Conservation (phyloP, 495 filamentous ascomycete species). For the Penicillium lividum region DNA sequence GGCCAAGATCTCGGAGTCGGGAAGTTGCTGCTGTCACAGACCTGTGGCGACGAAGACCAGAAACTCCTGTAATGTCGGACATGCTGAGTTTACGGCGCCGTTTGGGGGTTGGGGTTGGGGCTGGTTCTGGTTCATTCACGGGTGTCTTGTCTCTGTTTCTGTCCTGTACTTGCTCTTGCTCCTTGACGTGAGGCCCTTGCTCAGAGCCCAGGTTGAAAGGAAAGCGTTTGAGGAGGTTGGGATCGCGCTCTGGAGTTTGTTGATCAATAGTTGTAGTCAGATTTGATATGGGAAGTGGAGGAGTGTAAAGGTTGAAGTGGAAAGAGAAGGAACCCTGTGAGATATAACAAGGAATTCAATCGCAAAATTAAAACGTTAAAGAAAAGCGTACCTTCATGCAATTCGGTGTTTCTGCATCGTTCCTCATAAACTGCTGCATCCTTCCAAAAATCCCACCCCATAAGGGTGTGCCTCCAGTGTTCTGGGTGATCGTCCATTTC, state of each 20-base stretch:
- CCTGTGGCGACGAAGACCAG: constrained; percentile 8
- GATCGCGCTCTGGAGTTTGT: constrained; percentile 4
- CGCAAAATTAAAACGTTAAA: not conserved
- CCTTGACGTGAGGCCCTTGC: constrained; percentile 4
- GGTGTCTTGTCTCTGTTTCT: not conserved
- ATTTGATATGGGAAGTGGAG: not conserved
- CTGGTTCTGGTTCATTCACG: not conserved
- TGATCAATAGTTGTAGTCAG: not conserved
- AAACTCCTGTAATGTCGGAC: constrained; percentile 10
- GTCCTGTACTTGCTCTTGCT: not conserved
- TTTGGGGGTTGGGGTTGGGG: constrained; percentile 4
- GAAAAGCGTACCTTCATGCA: constrained; percentile 6
- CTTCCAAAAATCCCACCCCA: constrained; percentile 37
- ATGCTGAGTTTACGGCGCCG: constrained; percentile 30
- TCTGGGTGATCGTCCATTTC: constrained; percentile 28
- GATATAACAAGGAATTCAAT: not conserved
- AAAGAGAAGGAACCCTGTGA: not conserved
- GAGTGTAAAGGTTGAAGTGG: not conserved
- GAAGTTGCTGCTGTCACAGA: constrained; percentile 5
- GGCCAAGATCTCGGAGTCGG: constrained; percentile 14
- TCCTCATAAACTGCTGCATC: constrained; percentile 20
- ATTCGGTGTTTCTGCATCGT: not conserved
- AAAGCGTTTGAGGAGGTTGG: constrained; percentile 27
- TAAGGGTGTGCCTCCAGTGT: constrained; percentile 35
- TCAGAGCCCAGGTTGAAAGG: constrained; percentile 34